A percentile compares a stretch with the other conserved stretches of the same genome.
phyloP scores from a whole-genome alignment of 495 filamentous ascomycete species.

The Cercophora samala region DNA sequence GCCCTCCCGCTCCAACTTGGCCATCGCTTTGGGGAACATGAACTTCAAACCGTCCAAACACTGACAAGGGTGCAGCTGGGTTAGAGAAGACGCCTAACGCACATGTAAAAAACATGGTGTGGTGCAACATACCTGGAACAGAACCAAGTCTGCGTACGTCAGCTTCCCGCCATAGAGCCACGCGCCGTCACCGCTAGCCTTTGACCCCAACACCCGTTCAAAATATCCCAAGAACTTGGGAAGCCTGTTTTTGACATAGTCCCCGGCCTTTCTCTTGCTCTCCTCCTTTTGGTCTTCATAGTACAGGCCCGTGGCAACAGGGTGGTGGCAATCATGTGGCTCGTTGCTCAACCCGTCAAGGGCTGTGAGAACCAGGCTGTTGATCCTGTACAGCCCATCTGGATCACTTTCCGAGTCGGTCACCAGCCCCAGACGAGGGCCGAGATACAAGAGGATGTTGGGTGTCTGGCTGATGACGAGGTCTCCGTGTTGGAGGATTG shows the following conservation, averaged over 20 bases:
- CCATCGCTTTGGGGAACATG: constrained; percentile 61
- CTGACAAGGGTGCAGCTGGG: constrained; percentile 21
- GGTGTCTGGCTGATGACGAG: constrained; percentile 60
- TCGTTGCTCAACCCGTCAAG: constrained; percentile 63
- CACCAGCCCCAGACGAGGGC: constrained; percentile 50
- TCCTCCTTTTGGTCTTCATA: constrained; percentile 69
- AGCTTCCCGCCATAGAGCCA: constrained; percentile 58
- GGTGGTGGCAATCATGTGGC: constrained; percentile 66
- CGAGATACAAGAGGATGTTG: constrained; percentile 63
- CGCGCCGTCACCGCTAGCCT: constrained; percentile 51
- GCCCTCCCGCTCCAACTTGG: constrained; percentile 42
- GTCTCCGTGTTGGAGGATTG: constrained; percentile 56
- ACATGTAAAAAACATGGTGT: neutral
- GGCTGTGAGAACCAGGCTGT: constrained; percentile 60
- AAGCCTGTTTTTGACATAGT: constrained; percentile 55
- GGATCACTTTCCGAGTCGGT: constrained; percentile 41
- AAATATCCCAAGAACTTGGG: constrained; percentile 67
- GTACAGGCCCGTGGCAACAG: constrained; percentile 51
- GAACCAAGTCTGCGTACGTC: constrained; percentile 65
- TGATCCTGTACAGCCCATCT: constrained; percentile 48
- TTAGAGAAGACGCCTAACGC: neutral
- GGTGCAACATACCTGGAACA: constrained; percentile 55
- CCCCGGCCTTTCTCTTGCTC: constrained; percentile 45
- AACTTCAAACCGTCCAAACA: constrained; percentile 51
- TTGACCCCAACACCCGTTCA: constrained; percentile 55